Base-by-base conservation (phyloP, 176 grass and related monocot species). In the Hsuehochloa calcarea region DNA sequence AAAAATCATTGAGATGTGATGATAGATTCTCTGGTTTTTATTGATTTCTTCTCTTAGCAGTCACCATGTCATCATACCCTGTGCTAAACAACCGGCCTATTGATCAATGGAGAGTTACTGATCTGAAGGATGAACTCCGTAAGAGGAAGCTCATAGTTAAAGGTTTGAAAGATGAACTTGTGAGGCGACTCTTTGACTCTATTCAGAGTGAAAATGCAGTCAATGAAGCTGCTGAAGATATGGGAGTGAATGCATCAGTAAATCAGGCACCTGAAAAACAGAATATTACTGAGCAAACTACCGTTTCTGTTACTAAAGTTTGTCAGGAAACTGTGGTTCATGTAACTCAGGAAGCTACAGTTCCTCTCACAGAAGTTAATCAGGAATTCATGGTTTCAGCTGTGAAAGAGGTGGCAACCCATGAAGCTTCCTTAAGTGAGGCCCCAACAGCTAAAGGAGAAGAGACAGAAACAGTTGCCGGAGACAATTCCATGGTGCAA, bases 101-200 rank as follows among this genome's bases (percentile, higher is more conserved):
- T 12, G 97, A 99, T 83, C 97, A 96, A 79, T 99, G 93, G 97
- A 94, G 89, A 77, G 97, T 99, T 49, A 94, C 93, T 38, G 97
- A 99, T 79, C 85, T 99, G 68, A 96, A 92, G 87, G 97, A 96
- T 23, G 97, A 99, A 70, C 88, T 99, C 4, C 89, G 89, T 70
- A 96, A 85, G 86, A 96, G 97, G 65, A 94, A 43, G 78, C 87
- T 99, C 41, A 86, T 93, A 65, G 67, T 99, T 16, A 96, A 90
- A 81, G 97, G 97, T 61, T 80, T 99, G 74, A 99, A 99, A 89
- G 97, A 99, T 68, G 97, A 99, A 58, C 79, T 99, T 70, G 93
- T 99, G 62, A 94, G 92, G 79, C 82, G 92, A 44, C 86, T 99
- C 39, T 85, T 85, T 78, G 97, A 96, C 1, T 91, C 97, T 19